Percentiles rank a stretch among this genome's conserved stretches.
phyloP scores from a whole-genome alignment of 2,329 filamentous ascomycete species.

The Xylaria digitata region DNA sequence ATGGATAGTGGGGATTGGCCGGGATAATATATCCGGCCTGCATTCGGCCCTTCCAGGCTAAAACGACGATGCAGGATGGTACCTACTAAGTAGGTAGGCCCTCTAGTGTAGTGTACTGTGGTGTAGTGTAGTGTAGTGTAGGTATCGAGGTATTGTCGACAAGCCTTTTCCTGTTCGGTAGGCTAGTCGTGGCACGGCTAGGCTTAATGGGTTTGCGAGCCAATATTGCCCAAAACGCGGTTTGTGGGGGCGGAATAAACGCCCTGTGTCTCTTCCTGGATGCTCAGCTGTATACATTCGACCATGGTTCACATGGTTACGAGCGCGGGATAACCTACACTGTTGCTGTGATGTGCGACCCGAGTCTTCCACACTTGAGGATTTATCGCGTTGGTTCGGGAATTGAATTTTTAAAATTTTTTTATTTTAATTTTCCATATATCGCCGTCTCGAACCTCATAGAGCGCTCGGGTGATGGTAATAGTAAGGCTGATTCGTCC shows the following conservation, averaged over 20 bases:
- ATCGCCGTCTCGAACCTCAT: constrained; percentile 21
- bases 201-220: constrained; percentile 32
- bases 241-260: constrained; percentile 37
- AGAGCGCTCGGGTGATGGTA: constrained; percentile 8
- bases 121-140: too few species aligned
- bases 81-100: constrained; percentile 9
- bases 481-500: constrained; percentile 19
- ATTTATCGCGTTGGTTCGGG: constrained; percentile 1
- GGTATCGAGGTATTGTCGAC: constrained; percentile 25
- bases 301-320: constrained; percentile 1
- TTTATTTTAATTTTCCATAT: constrained; percentile 13
- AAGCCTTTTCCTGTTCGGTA: constrained; percentile 45
- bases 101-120: constrained; percentile 11
- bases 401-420: neutral
- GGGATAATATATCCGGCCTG: constrained; percentile 53
- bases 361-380: constrained; percentile 19
- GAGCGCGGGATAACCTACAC: neutral
- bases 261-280: constrained; percentile 37
- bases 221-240: constrained; percentile 32
- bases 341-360: constrained; percentile 10
- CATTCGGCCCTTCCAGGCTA: constrained; percentile 59
- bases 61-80: constrained; percentile 50
- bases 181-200: constrained; percentile 32
- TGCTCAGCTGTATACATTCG: constrained; percentile 29
- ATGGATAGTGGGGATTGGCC: constrained; percentile 51